phyloP scores from a whole-genome alignment of 108 stramenopile genomes.

The Cyclostephanos tholiformis region DNA sequence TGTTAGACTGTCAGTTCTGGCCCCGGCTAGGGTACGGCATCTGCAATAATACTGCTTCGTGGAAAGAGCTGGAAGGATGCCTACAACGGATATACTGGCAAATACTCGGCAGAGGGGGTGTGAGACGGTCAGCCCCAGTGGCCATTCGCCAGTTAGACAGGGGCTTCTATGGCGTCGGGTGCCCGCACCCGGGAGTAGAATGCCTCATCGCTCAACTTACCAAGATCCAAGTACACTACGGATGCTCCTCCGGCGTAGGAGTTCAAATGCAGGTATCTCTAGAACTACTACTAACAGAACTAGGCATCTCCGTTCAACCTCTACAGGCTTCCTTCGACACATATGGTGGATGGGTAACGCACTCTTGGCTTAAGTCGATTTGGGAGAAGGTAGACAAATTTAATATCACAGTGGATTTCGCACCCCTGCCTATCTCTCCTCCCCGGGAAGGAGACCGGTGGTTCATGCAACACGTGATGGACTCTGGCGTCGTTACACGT shows the following conservation, averaged over 20 bases:
- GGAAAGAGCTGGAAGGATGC: too few species aligned
- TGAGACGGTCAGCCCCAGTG: background rate
- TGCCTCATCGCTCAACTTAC: too few species aligned
- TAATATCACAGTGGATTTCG: background rate
- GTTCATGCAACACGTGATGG: too few species aligned
- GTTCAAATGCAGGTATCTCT: background rate
- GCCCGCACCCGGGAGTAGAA: constrained; percentile 20
- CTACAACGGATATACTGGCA: too few species aligned
- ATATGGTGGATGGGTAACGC: background rate
- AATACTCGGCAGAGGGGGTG: too few species aligned
- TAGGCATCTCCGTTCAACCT: constrained; percentile 12
- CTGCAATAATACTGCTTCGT: too few species aligned
- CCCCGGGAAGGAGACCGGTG: constrained; percentile 18
- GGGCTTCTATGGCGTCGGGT: constrained; percentile 21
- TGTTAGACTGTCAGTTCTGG: too few species aligned
- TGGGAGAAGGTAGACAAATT: constrained; percentile 9
- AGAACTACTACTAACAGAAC: background rate
- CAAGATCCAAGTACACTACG: too few species aligned
- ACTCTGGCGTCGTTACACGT: too few species aligned
- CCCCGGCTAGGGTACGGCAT: too few species aligned
- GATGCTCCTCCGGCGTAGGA: background rate
- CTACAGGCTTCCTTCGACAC: background rate
- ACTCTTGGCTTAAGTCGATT: background rate
- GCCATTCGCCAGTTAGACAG: constrained; percentile 2
- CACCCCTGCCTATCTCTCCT: background rate